Evolutionary conservation across 805 yeast species (phyloP).

Genomic region (Ogataea methanolica): DNA sequence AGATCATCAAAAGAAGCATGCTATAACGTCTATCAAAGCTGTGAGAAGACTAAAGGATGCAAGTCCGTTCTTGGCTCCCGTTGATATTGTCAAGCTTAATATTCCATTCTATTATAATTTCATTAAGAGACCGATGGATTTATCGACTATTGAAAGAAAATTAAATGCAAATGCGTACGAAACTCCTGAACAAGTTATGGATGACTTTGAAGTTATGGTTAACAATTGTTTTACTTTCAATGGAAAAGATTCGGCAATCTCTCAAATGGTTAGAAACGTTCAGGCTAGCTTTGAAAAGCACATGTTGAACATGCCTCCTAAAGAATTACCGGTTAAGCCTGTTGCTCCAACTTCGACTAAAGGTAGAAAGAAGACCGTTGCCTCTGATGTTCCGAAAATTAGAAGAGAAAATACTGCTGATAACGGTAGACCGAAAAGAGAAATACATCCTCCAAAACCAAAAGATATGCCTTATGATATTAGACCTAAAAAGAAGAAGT

Average conservation of each 20-base stretch:
- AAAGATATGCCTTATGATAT: conserved; percentile 89
- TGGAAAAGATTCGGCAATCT: conserved; percentile 76
- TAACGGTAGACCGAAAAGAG: conserved; percentile 89
- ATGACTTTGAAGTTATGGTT: conserved; percentile 83
- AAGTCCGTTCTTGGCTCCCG: conserved; percentile 83
- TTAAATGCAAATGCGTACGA: conserved; percentile 66
- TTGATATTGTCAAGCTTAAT: conserved; percentile 80
- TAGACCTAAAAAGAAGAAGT: conserved; percentile 88
- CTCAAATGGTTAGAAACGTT: conserved; percentile 87
- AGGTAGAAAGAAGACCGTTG: conserved; percentile 27
- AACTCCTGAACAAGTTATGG: conserved; percentile 59
- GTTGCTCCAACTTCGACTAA: conserved; percentile 24
- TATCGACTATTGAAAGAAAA: conserved; percentile 85
- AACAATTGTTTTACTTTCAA: conserved; percentile 78
- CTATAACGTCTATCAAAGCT: conserved; percentile 73
- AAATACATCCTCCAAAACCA: conserved; percentile 94
- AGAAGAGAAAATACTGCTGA: conserved; percentile 63
- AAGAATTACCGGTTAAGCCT: conserved; percentile 32
- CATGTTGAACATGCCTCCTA: conserved; percentile 84
- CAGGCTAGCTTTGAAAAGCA: conserved; percentile 93
- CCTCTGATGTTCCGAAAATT: conserved; percentile 54
- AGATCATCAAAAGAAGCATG: conserved; percentile 78
- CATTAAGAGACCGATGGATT: conserved; percentile 87
- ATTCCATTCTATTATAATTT: conserved; percentile 87
- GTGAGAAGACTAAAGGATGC: conserved; percentile 91